Percentiles rank a stretch among this genome's conserved stretches.
phyloP scores from a whole-genome alignment of 2,329 filamentous ascomycete genomes.

The Hypoxylon sp. region DNA sequence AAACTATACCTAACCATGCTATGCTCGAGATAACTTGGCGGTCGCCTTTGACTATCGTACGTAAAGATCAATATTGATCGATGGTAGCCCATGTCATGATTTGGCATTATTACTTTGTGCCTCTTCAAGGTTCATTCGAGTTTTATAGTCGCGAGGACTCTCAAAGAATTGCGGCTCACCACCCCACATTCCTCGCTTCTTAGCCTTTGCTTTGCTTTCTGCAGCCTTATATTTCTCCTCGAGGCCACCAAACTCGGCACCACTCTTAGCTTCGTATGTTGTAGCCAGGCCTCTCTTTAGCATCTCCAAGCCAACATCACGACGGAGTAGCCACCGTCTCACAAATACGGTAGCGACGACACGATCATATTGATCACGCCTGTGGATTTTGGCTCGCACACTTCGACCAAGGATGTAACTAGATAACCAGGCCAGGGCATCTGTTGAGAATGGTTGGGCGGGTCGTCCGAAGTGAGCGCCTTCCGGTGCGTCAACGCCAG shows the following conservation, averaged over 20 bases:
- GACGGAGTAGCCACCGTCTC: conserved; percentile 75
- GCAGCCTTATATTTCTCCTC: conserved; percentile 75
- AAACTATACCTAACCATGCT: not conserved
- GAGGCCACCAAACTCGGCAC: conserved; percentile 86
- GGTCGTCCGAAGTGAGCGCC: conserved; percentile 91
- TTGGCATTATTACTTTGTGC: conserved; percentile 40
- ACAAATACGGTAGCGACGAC: conserved; percentile 89
- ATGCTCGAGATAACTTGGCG: not conserved
- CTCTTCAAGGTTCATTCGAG: conserved; percentile 57
- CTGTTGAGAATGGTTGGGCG: conserved; percentile 85
- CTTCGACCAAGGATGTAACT: conserved; percentile 78
- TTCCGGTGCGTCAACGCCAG: conserved; percentile 94
- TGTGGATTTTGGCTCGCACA: conserved; percentile 86
- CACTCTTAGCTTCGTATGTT: conserved; percentile 92
- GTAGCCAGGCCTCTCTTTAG: conserved; percentile 86
- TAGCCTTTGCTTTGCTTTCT: conserved; percentile 75
- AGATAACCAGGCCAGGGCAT: conserved; percentile 86
- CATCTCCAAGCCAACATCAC: conserved; percentile 92
- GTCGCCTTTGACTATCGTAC: not conserved
- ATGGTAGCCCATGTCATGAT: conserved; percentile 28
- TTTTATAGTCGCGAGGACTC: conserved; percentile 92
- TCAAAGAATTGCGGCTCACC: conserved; percentile 75
- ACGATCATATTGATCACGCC: conserved; percentile 91
- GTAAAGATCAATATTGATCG: not conserved
- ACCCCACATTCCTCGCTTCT: conserved; percentile 82